These are phyloP conservation scores for Chimonanthus praecox DNA, from an alignment of 164 flowering plant species.

Conservation along the genomic window DNA sequence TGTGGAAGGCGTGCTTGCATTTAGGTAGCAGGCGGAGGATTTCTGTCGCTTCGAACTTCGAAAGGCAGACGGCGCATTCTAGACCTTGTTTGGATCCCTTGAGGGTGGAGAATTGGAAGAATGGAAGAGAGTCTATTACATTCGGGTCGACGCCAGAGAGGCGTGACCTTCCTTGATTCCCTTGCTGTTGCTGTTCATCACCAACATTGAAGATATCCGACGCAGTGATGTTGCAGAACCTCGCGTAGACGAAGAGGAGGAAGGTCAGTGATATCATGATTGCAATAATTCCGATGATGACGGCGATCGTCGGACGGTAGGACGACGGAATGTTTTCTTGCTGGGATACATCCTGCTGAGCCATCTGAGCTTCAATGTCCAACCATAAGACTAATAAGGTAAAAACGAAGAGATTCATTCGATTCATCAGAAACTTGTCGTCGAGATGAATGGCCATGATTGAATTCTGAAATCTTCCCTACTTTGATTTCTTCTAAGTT, in stretches of 20 bases:
- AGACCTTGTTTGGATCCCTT: constrained; percentile 73
- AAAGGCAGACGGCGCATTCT: constrained; percentile 80
- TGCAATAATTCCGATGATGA: constrained; percentile 55
- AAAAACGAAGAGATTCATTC: background rate
- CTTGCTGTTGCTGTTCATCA: constrained; percentile 3
- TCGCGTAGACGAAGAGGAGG: constrained; percentile 58
- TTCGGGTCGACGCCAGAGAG: constrained; percentile 74
- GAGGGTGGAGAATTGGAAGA: constrained; percentile 74
- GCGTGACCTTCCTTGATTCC: constrained; percentile 22
- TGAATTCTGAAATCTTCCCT: no score
- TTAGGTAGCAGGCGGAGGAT: constrained; percentile 68
- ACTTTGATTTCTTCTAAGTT: no score
- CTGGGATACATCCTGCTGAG: no score
- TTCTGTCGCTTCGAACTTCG: constrained; percentile 70
- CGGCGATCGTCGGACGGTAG: constrained; percentile 63
- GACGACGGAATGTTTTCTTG: background rate
- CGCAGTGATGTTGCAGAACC: constrained; percentile 39
- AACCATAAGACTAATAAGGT: background rate
- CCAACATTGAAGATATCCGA: background rate
- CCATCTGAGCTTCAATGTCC: background rate
- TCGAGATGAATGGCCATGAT: background rate
- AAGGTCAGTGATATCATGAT: constrained; percentile 53
- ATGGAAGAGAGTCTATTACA: constrained; percentile 79
- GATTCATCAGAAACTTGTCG: background rate
- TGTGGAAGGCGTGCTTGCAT: constrained; percentile 87